phyloP scores from a whole-genome alignment of 805 yeast genomes.

The Candida insectalens region DNA sequence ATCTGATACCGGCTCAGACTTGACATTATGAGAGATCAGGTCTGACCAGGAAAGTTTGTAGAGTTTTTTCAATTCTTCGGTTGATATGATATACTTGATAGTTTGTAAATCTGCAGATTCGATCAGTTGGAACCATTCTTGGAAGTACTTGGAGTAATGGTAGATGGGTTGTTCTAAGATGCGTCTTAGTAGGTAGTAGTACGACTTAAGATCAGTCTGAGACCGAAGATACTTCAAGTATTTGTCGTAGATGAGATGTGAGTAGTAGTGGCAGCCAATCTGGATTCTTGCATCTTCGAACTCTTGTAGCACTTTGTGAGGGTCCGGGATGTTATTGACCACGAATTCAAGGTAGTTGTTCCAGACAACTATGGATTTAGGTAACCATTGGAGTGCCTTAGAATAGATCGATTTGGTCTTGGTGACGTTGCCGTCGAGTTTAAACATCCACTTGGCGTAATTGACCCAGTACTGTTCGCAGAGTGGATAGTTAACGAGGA shows the following conservation, averaged over 20 bases:
- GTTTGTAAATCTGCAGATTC: conserved; percentile 23
- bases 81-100: conserved; percentile 16
- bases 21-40: conserved; percentile 8
- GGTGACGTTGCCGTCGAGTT: conserved; percentile 29
- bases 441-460: conserved; percentile 38
- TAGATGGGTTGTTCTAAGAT: conserved; percentile 47
- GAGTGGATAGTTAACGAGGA: conserved; percentile 38
- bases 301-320: conserved; percentile 22
- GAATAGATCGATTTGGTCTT: conserved; percentile 28
- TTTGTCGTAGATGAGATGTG: conserved; percentile 39
- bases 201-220: conserved; percentile 20
- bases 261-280: conserved; percentile 44
- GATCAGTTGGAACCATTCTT: conserved; percentile 25
- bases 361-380: conserved; percentile 44
- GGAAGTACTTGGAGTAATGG: conserved; percentile 39
- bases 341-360: conserved; percentile 32
- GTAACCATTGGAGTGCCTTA: conserved; percentile 29
- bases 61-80: conserved; percentile 12
- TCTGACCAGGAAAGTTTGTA: conserved; percentile 16
- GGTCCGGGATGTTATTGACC: conserved; percentile 21
- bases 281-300: conserved; percentile 38
- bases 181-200: conserved; percentile 34
- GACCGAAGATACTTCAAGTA: conserved; percentile 34
- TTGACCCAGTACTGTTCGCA: conserved; percentile 50
- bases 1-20: background rate